These are phyloP conservation scores for Trypanosoma lewisi DNA, from an alignment of 208 protist genomes.

Conservation along the genomic window DNA sequence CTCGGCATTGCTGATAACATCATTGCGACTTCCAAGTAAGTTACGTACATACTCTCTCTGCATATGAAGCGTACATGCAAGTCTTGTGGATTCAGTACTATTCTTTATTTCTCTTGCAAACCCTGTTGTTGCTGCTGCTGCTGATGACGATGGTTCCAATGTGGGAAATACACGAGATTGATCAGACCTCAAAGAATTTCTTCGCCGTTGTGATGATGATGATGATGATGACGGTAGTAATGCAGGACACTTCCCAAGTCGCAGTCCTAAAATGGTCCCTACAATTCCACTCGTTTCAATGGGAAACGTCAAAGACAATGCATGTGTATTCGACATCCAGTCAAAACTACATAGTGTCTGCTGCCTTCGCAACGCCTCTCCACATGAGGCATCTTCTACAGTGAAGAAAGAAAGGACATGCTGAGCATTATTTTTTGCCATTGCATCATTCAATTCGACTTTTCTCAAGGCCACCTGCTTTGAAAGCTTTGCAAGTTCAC, in stretches of 20 bases:
- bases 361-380: constrained; percentile 10
- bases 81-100: constrained; percentile 5
- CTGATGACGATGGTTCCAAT: no score
- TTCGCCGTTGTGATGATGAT: background rate
- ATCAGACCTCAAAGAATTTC: background rate
- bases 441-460: background rate
- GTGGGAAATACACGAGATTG: no score
- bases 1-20: constrained; percentile 45
- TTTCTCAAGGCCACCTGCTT: background rate
- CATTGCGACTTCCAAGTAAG: constrained; percentile 20
- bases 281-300: constrained; percentile 49
- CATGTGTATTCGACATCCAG: constrained; percentile 28
- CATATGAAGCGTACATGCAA: constrained; percentile 6
- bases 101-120: background rate
- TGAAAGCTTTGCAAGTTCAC: background rate
- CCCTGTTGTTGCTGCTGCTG: background rate
- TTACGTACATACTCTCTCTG: constrained; percentile 25
- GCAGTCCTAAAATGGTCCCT: constrained; percentile 59
- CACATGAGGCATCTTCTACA: constrained; percentile 28
- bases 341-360: constrained; percentile 20
- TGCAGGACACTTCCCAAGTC: constrained; percentile 43
- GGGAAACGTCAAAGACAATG: constrained; percentile 46
- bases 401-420: constrained; percentile 38
- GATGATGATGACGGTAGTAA: constrained; percentile 12
- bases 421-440: constrained; percentile 19